Conservation (phyloP, 805 yeast genomes). For the Candida sphagnicola region DNA sequence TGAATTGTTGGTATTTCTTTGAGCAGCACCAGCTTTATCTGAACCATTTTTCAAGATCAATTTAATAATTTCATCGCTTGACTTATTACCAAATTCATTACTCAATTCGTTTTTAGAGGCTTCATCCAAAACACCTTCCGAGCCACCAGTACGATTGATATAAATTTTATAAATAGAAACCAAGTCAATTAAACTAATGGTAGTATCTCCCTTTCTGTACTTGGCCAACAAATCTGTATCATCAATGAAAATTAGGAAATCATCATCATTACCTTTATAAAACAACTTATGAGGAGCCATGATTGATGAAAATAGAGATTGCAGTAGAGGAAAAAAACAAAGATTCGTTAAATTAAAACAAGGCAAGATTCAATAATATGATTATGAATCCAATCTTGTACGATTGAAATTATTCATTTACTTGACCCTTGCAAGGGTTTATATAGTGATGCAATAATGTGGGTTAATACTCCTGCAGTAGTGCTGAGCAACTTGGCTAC, state of each 20-base stretch:
- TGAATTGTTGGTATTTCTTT: slow-evolving; percentile 15
- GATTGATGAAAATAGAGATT: not conserved
- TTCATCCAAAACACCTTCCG: slow-evolving; percentile 66
- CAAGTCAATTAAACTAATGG: slow-evolving; percentile 57
- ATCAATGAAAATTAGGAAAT: slow-evolving; percentile 64
- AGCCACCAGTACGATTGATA: slow-evolving; percentile 59
- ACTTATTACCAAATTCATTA: slow-evolving; percentile 64
- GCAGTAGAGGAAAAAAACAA: too few relatives aligned
- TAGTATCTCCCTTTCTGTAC: slow-evolving; percentile 47
- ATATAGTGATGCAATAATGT: too few relatives aligned
- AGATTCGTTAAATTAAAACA: too few relatives aligned
- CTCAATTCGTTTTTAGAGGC: slow-evolving; percentile 65
- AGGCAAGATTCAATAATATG: too few relatives aligned
- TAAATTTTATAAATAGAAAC: slow-evolving; percentile 66
- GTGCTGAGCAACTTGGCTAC: too few relatives aligned
- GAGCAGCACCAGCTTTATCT: slow-evolving; percentile 29
- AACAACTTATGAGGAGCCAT: slow-evolving; percentile 43
- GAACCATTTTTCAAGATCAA: slow-evolving; percentile 59
- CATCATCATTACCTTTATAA: slow-evolving; percentile 61
- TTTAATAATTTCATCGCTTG: slow-evolving; percentile 54
- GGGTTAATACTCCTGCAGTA: too few relatives aligned
- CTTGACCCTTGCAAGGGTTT: too few relatives aligned
- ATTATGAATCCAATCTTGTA: too few relatives aligned
- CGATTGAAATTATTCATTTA: too few relatives aligned
- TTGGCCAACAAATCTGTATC: slow-evolving; percentile 45